phyloP scores from a whole-genome alignment of 768 basidiomycete species.

The Lanmaoa pseudosensibilis region DNA sequence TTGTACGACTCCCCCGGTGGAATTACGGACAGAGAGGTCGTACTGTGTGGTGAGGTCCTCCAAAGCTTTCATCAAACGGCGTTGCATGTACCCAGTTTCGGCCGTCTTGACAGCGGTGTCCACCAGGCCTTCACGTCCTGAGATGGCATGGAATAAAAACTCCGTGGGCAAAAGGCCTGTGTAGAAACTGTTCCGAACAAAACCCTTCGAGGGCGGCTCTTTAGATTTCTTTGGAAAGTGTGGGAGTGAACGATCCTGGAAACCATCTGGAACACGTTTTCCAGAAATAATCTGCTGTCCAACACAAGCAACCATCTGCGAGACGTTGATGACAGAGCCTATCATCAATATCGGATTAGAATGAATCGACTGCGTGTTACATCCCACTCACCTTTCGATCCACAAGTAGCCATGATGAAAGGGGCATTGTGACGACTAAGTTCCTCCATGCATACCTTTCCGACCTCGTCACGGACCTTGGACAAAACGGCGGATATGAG shows the following conservation, averaged over 20 bases:
- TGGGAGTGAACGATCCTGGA: constrained; percentile 98
- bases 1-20: constrained; percentile 92
- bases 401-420: constrained; percentile 98
- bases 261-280: constrained; percentile 97
- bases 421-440: constrained; percentile 97
- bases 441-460: constrained; percentile 97
- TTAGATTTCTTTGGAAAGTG: constrained; percentile 98
- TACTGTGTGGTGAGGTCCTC: constrained; percentile 97
- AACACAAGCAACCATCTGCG: constrained; percentile 99
- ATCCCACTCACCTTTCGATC: constrained; percentile 79
- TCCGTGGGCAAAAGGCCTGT: constrained; percentile 90
- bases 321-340: constrained; percentile 99
- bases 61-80: constrained; percentile 97
- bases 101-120: constrained; percentile 99
- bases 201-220: constrained; percentile 96
- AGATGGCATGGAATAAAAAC: constrained; percentile 98
- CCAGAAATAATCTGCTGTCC: constrained; percentile 99
- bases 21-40: constrained; percentile 93
- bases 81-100: constrained; percentile 99
- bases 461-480: constrained; percentile 93
- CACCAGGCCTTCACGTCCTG: constrained; percentile 96
- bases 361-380: background rate
- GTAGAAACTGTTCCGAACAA: constrained; percentile 97
- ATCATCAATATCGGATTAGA: constrained; percentile 3
- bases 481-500: constrained; percentile 91